Evolutionary conservation across 495 filamentous ascomycete species (phyloP), one percentile per base, ranked within the genome.

Genomic region (Hypomontagnella submonticulosa): DNA sequence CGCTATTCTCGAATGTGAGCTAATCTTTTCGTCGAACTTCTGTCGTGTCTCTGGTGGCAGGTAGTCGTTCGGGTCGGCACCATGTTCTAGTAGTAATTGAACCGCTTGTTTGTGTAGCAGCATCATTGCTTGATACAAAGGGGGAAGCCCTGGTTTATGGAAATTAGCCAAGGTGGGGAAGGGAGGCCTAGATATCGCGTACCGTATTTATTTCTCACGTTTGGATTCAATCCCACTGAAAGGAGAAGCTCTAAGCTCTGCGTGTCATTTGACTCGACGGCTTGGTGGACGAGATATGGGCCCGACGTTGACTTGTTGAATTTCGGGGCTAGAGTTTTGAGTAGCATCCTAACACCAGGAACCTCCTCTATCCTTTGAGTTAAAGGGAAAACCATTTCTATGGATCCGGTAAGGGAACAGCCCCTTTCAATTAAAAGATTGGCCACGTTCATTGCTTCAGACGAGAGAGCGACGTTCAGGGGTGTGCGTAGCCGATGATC

Each of bases 41-140:
- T 62, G 34, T 33, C 27, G 13, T 11, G 50, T 44, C 20, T 48
- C 49, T 6, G 49, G 40, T 30, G 49, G 57, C 2, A 61, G 20
- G 15, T 54, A 71, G 10, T 71, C 58, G 48, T 67, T 34, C 11
- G 3, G 4, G 27, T 71, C 34, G 30, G 58, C 58, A 18, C 63
- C 58, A 27, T 67, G 38, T 1, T 19, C 18, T 9, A 71, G 41
- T 4, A 71, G 49, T 12, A 67, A 13, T 32, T n/a, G 19, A 30
- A 67, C 44, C 0, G 62, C 19, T 20, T 59, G 9, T 38, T 63
- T 52, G 10, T 55, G 50, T 7, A 18, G 30, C 6, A 30, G 37
- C 15, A 70, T 41, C 33, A 70, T 62, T 7, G 67, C 67, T 38
- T 58, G 51, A 47, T 66, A 56, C 43, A 70, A 58, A 16, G 57